Conservation (phyloP, 768 basidiomycete species). For the Leccinum subgranulosum region DNA sequence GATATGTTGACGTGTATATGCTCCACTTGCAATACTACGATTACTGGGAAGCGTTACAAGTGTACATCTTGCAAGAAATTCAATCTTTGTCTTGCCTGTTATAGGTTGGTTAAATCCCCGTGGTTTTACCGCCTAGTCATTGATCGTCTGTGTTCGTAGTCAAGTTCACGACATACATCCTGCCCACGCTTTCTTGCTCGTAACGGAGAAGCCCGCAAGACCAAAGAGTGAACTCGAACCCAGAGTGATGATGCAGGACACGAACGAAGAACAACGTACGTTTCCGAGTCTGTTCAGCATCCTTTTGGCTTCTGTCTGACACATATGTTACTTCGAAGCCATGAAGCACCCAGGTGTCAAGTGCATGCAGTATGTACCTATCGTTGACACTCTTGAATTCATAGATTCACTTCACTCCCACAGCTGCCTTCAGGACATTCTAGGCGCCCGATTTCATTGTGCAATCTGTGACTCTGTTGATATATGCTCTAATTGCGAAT, state of each 20-base stretch:
- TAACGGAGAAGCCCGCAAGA: conserved; percentile 59
- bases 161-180: conserved; percentile 93
- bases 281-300: not conserved
- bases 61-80: conserved; percentile 80
- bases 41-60: conserved; percentile 71
- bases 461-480: conserved; percentile 83
- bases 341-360: conserved; percentile 78
- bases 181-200: conserved; percentile 76
- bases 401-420: not conserved
- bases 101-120: conserved; percentile 48
- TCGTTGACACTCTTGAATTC: not conserved
- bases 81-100: conserved; percentile 80
- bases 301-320: not conserved
- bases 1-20: conserved; percentile 64
- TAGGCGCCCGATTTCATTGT: conserved; percentile 92
- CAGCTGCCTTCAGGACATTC: conserved; percentile 86
- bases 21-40: conserved; percentile 71
- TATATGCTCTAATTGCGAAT: conserved; percentile 85
- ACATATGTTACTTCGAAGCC: conserved; percentile 37
- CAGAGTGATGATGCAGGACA: conserved; percentile 31
- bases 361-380: conserved; percentile 73
- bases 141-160: conserved; percentile 36
- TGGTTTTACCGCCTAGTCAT: not conserved
- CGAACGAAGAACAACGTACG: conserved; percentile 62
- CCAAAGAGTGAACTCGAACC: conserved; percentile 40